Base-by-base conservation (phyloP, 108 stramenopile genomes). In the Skeletonema potamos region DNA sequence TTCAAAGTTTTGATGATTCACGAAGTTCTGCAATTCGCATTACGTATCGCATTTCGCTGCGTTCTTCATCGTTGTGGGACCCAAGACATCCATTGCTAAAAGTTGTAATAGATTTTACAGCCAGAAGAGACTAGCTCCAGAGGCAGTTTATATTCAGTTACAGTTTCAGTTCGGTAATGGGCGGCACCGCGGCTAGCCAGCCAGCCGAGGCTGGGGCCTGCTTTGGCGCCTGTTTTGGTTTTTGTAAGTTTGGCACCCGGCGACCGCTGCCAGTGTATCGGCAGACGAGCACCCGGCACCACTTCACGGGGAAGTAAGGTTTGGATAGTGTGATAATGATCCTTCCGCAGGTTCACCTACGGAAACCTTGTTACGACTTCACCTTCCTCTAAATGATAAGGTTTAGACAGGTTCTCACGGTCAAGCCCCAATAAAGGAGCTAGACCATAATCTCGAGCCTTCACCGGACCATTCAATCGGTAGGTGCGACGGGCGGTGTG, bases 401-500 rank as follows among this genome's bases (percentile, higher is more conserved):
- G 87, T 93, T 93, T 88, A 85, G 85, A 81, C 84, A 87, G 86
- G 87, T 92, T 92, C 87, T 81, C 85, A 63, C 80, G 73, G 84
- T 68, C 74, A 68, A 61, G 34, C 74, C 82, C 82, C 86, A 86
- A 81, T 84, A 63, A 89, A 90, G 86, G 89, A 76, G 74, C 77
- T 74, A 79, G 43, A 62, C 74, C 87, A 86, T 87, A 88, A 87
- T 93, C 96, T 92, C 91, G 89, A 92, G 89, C 74, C 89, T 89
- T 97, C 96, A 97, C 92, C 93, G 92, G 92, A 97, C 87, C 92
- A 94, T 93, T 87, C 96, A 95, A 97, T 95, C 96, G 94, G 96
- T 94, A 97, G 94, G 91, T 94, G 93, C 96, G 94, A 97, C 94
- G 96, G 96, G 96, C 96, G 96, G 96, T 97, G 96, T 97, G 96